Evolutionary conservation across 768 basidiomycete species (phyloP).

Genomic region (Amanita inopinata): DNA sequence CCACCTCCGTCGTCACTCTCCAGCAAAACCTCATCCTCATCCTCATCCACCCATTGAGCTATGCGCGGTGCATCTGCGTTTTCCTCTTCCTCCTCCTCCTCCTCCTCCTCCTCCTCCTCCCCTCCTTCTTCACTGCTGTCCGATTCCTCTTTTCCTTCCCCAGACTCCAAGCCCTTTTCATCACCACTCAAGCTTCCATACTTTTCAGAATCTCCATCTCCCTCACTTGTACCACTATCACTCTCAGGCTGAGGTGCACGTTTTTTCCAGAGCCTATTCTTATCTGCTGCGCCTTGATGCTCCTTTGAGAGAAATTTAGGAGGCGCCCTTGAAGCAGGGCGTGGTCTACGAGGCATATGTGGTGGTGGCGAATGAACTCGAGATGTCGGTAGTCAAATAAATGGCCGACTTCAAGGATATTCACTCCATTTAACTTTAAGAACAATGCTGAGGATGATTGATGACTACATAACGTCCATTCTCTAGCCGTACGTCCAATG

Average conservation of each 20-base stretch:
- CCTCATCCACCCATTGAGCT: conserved; percentile 52
- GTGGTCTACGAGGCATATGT: conserved; percentile 29
- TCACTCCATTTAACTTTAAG: no score
- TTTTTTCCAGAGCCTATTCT: neutral
- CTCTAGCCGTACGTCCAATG: conserved; percentile 48
- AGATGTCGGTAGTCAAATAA: neutral
- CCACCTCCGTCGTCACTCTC: conserved; percentile 20
- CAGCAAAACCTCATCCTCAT: conserved; percentile 29
- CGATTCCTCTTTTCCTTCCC: neutral
- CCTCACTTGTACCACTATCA: no score
- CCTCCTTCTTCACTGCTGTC: neutral
- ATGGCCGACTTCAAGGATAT: no score
- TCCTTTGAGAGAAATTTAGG: neutral
- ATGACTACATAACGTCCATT: conserved; percentile 49
- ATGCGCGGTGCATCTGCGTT: conserved; percentile 47
- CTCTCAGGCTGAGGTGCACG: neutral
- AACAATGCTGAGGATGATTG: no score
- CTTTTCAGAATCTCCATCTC: no score
- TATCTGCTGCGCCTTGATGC: neutral
- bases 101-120: neutral
- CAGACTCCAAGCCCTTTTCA: no score
- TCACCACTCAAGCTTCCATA: no score
- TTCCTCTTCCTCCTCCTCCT: conserved; percentile 21
- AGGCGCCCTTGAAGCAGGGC: conserved; percentile 15
- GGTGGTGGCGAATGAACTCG: neutral